phyloP scores from a whole-genome alignment of 179 eudicot genomes.

The Silene noctiflora region DNA sequence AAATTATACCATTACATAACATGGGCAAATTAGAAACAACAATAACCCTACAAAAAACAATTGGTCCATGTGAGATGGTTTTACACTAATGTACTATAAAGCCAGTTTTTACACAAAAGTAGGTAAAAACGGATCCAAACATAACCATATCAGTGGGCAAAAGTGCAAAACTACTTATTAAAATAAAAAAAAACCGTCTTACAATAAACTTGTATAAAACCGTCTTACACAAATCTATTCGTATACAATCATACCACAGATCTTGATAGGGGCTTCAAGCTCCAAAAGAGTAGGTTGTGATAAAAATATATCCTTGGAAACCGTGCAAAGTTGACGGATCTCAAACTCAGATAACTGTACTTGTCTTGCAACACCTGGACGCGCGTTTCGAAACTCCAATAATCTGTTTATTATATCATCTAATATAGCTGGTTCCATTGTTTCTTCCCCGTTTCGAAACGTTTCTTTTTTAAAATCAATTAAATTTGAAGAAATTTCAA shows the following conservation, averaged over 20 bases:
- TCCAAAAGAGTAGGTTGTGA: constrained; percentile 63
- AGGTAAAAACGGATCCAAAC: too few species aligned
- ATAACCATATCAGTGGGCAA: too few species aligned
- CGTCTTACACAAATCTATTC: too few species aligned
- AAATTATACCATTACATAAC: neutral
- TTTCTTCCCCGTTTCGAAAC: constrained; percentile 24
- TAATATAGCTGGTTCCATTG: constrained; percentile 50
- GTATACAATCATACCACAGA: constrained; percentile 44
- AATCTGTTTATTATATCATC: constrained; percentile 60
- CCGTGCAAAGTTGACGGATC: constrained; percentile 63
- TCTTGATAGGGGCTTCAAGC: constrained; percentile 78
- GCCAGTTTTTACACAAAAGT: too few species aligned
- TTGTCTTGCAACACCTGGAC: constrained; percentile 46
- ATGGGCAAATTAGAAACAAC: neutral
- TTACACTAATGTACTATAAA: too few species aligned
- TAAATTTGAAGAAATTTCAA: neutral
- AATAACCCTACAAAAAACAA: too few species aligned
- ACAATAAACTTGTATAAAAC: too few species aligned
- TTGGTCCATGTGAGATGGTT: too few species aligned
- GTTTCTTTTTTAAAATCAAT: neutral
- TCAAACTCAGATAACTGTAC: constrained; percentile 68
- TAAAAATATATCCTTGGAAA: constrained; percentile 54
- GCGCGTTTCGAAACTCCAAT: constrained; percentile 54
- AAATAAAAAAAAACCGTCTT: too few species aligned
- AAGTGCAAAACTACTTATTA: too few species aligned